These are phyloP conservation scores for Xylaria arbuscula DNA, from an alignment of 2,329 filamentous ascomycete genomes.

Conservation along the genomic window DNA sequence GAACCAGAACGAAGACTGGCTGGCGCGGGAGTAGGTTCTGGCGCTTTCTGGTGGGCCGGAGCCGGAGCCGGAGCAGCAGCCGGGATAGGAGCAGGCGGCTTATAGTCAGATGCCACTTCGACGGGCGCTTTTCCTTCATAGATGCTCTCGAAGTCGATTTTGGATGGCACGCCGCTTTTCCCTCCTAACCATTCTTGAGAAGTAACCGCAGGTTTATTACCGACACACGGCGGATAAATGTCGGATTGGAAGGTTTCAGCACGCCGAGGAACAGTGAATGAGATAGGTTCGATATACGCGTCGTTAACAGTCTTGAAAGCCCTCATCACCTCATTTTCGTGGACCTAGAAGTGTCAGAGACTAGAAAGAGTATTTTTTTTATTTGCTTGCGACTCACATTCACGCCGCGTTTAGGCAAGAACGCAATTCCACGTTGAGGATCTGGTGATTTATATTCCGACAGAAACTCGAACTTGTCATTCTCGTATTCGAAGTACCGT, in stretches of 20 bases:
- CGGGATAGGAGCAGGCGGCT: slow-evolving; percentile 62
- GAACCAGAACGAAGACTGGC: slow-evolving; percentile 67
- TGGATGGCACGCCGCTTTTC: slow-evolving; percentile 84
- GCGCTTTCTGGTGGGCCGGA: slow-evolving; percentile 65
- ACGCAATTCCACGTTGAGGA: slow-evolving; percentile 92
- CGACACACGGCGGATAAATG: slow-evolving; percentile 89
- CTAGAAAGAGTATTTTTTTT: neutral
- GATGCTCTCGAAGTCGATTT: slow-evolving; percentile 92
- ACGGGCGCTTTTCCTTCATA: slow-evolving; percentile 86
- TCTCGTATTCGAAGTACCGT: slow-evolving; percentile 97
- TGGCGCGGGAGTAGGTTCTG: slow-evolving; percentile 62
- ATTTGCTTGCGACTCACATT: slow-evolving; percentile 68
- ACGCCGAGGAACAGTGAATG: slow-evolving; percentile 93
- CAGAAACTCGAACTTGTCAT: slow-evolving; percentile 98
- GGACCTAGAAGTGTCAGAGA: slow-evolving; percentile 65
- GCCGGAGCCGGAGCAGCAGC: slow-evolving; percentile 59
- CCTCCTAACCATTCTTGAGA: slow-evolving; percentile 87
- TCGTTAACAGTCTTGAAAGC: slow-evolving; percentile 98
- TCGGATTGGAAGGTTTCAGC: slow-evolving; percentile 97
- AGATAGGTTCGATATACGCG: slow-evolving; percentile 92
- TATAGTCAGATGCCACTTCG: slow-evolving; percentile 78
- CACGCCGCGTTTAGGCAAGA: slow-evolving; percentile 93
- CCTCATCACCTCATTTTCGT: slow-evolving; percentile 96
- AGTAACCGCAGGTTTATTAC: slow-evolving; percentile 82
- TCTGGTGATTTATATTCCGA: slow-evolving; percentile 98